Evolutionary conservation across 345 rosid species (phyloP), one percentile per base, ranked within the genome.

Genomic region (Acer yangbiense): DNA sequence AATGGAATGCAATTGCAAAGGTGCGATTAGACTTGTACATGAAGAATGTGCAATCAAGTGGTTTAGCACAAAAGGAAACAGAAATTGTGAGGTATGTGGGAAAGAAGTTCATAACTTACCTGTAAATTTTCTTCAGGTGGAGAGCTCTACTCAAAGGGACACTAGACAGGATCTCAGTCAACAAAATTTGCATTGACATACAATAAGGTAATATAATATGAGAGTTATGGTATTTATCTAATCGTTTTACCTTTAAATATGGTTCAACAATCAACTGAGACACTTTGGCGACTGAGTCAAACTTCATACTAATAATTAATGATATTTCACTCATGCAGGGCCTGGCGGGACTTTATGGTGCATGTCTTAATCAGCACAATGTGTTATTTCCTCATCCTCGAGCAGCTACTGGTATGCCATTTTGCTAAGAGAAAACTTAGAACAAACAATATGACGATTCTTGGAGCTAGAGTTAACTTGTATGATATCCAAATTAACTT

Each of bases 1-100:
- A 89, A 91, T 91, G 99, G 91, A 93, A 82, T 95, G 99, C 88
- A 87, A 94, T 73, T 95, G 99, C 89, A 95, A 91, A 86, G 99
- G 99, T 27, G 96, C 79, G 68, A 97, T 95, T 41, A 87, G 89
- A 71, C 98, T 95, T 39, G 87, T 95, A 43, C 99, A 95, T 39
- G 92, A 93, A 81, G 94, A 86, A 20, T 95, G 99, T 76, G 99
- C 99, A 66, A 63, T 93, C 72, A 90, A 81, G 79, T 95, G 99
- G 98, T 95, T 95, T 86, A 90, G 90, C 76, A 87, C 84, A 57
- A 95, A 84, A 74, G 98, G 99, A 75, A 92, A 92, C 69, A 90
- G 91, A 76, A 88, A 78, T 48, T 95, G 99, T 65, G 99, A 95
- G 13, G 96, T 95, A 18, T 95, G 99, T 72, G 82, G 94, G 69